These are phyloP conservation scores for sorghum (Sorghum bicolor) DNA, from an alignment of 176 grass and related monocot species.

Conservation along the genomic window Sorghum_bicolor_NCBIv3 NC_012874.2:1852501-1853000, in stretches of 20 bases:
- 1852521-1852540: no score
- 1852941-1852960: slow-evolving; percentile 45
- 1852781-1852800: slow-evolving; percentile 13
- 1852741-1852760: slow-evolving; percentile 9
- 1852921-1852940: background rate
- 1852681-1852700: slow-evolving; percentile 43
- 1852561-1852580: no score
- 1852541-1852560: no score
- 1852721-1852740: slow-evolving; percentile 27
- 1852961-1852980: slow-evolving; percentile 50
- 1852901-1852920: background rate
- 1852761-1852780: slow-evolving; percentile 44
- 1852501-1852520: no score
- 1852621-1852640: background rate
- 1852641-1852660: background rate
- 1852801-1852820: background rate
- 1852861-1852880: slow-evolving; percentile 47
- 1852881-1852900: slow-evolving; percentile 54
- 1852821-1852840: slow-evolving; percentile 52
- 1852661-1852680: slow-evolving; percentile 8
- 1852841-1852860: slow-evolving; percentile 33
- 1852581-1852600: no score
- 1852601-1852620: no score
- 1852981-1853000: slow-evolving; percentile 69
- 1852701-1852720: slow-evolving; percentile 73